Percentiles rank a stretch among this genome's conserved stretches.
Conservation (phyloP, 257 asterid species). For the Solanum tarijense region DNA sequence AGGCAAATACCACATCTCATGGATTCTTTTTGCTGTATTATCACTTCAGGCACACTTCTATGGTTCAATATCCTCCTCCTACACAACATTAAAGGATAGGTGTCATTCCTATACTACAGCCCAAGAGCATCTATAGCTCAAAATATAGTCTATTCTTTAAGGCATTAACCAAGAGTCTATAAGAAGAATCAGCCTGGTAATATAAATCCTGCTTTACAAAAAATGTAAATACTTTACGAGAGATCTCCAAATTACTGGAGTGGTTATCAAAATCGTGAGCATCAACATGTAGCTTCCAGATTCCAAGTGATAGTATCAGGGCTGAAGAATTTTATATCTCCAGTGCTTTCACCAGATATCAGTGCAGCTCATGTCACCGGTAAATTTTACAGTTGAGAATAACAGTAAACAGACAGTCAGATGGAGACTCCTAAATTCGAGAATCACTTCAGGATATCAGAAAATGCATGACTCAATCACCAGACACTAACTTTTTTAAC, state of each 20-base stretch:
- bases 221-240: not conserved
- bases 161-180: conserved; percentile 69
- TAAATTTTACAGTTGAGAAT: not conserved
- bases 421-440: not conserved
- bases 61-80: conserved; percentile 87
- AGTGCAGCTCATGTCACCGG: conserved; percentile 1
- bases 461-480: not conserved
- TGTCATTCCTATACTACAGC: not conserved
- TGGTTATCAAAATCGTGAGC: not conserved
- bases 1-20: conserved; percentile 48
- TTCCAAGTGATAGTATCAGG: not conserved
- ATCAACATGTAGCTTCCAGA: not conserved
- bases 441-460: not conserved
- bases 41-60: conserved; percentile 94
- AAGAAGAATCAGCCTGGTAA: conserved; percentile 70
- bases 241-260: not conserved
- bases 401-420: not conserved
- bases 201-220: conserved; percentile 88
- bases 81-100: conserved; percentile 3
- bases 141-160: not conserved
- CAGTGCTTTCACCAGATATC: conserved; percentile 62
- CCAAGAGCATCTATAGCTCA: not conserved
- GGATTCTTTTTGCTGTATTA: conserved; percentile 92
- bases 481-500: not conserved
- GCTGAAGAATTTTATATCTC: not conserved